A percentile compares a stretch with the other conserved stretches of the same genome.
Conservation (phyloP, 169 alveolate genomes). For the Theileria equi region DNA sequence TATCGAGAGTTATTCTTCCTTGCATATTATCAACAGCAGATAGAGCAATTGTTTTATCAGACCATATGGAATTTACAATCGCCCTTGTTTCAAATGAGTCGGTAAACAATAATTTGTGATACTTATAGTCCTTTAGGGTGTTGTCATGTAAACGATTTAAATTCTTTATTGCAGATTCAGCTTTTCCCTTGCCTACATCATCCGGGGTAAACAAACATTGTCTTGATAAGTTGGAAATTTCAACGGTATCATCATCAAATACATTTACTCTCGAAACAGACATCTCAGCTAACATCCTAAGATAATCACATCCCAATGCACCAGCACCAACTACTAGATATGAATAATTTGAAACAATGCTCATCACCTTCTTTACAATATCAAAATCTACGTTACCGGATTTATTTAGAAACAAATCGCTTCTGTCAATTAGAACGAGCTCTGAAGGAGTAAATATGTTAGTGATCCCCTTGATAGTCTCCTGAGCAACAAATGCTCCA, state of each 20-base stretch:
- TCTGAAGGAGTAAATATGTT: slow-evolving; percentile 43
- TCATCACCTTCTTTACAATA: slow-evolving; percentile 9
- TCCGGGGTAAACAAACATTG: slow-evolving; percentile 44
- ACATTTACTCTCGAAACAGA: slow-evolving; percentile 34
- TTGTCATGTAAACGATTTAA: background rate
- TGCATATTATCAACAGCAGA: slow-evolving; percentile 65
- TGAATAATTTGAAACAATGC: background rate
- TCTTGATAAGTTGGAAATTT: slow-evolving; percentile 42
- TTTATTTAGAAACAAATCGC: slow-evolving; percentile 40
- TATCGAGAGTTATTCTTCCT: slow-evolving; percentile 47
- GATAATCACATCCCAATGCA: slow-evolving; percentile 62
- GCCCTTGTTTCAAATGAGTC: too few relatives aligned
- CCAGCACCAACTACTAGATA: slow-evolving; percentile 64
- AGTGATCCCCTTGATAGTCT: slow-evolving; percentile 47
- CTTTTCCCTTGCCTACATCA: slow-evolving; percentile 56
- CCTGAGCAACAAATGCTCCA: slow-evolving; percentile 61
- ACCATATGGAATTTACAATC: too few relatives aligned
- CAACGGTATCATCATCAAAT: slow-evolving; percentile 53
- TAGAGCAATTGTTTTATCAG: slow-evolving; percentile 2
- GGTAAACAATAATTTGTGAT: slow-evolving; percentile 4
- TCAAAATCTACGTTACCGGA: slow-evolving; percentile 12
- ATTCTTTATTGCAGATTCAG: slow-evolving; percentile 44
- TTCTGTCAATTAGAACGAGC: slow-evolving; percentile 32
- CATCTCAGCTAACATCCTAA: slow-evolving; percentile 47
- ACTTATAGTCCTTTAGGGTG: background rate